Evolutionary conservation across 257 asterid genomes (phyloP).

Genomic region (Scutellaria galericulata): DNA sequence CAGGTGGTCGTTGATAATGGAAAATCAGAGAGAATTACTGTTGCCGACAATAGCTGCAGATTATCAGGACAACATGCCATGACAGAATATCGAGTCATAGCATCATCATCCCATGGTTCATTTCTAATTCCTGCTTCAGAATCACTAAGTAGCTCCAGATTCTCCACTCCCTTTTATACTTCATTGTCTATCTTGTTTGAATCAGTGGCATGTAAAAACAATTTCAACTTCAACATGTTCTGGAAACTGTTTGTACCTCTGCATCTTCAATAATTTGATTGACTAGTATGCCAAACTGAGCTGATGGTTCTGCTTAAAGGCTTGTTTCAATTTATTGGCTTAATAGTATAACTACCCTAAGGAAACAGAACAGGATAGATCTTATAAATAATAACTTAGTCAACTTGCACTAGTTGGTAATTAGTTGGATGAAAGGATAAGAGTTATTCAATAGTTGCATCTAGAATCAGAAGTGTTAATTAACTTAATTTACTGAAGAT

Average conservation of each 20-base stretch:
- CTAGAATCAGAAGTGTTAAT: constrained; percentile 14
- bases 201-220: constrained; percentile 12
- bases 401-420: background rate
- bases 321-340: background rate
- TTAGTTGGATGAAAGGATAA: constrained; percentile 12
- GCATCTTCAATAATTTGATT: no score
- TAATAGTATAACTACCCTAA: background rate
- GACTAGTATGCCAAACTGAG: background rate
- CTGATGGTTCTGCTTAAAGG: background rate
- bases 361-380: constrained; percentile 11
- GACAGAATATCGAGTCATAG: constrained; percentile 78
- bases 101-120: constrained; percentile 64
- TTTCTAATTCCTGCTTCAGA: constrained; percentile 32
- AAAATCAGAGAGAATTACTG: constrained; percentile 82
- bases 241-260: no score
- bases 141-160: constrained; percentile 1
- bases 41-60: constrained; percentile 51
- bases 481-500: constrained; percentile 13
- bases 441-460: background rate
- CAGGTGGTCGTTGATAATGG: constrained; percentile 84
- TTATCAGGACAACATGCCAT: constrained; percentile 74
- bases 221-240: background rate
- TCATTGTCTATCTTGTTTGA: constrained; percentile 20
- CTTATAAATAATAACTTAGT: background rate
- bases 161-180: background rate